Evolutionary conservation across 148 eudicot species (phyloP).

Genomic region (Vaccinium macrocarpon): DNA sequence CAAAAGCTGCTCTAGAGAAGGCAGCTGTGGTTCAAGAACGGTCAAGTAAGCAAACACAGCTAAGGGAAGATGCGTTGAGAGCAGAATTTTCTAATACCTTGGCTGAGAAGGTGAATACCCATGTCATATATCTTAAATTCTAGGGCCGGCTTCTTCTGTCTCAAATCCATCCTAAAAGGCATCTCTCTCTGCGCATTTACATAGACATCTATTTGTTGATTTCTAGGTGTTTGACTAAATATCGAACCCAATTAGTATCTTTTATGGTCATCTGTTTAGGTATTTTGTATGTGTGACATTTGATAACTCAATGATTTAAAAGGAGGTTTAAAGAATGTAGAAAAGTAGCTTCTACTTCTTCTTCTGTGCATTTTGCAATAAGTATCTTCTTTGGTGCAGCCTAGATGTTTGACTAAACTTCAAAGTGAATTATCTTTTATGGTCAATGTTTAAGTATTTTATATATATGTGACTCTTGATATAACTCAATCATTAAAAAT

Average conservation of each 20-base stretch:
- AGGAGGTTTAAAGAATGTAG: background rate
- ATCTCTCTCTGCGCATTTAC: background rate
- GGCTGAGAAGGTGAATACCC: conserved; percentile 63
- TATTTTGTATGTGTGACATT: background rate
- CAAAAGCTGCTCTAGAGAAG: conserved; percentile 83
- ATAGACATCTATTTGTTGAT: background rate
- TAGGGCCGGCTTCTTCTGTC: background rate
- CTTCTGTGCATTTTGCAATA: too few relatives aligned
- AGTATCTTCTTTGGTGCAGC: background rate
- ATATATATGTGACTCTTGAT: background rate
- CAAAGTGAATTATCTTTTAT: background rate
- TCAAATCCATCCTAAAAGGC: background rate
- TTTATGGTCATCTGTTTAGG: background rate
- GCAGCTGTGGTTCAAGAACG: conserved; percentile 90
- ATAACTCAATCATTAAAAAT: background rate
- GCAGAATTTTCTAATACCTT: conserved; percentile 61
- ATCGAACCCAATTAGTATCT: background rate
- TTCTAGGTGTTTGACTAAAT: background rate
- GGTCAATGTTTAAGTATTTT: background rate
- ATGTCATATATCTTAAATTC: background rate
- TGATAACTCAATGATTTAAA: background rate
- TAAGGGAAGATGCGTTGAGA: conserved; percentile 79
- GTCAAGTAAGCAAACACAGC: conserved; percentile 64
- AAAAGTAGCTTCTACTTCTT: too few relatives aligned
- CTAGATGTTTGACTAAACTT: background rate